Percentiles rank a stretch among this genome's conserved stretches.
These are phyloP conservation scores for Fusarium annulatum DNA, from an alignment of 2,329 filamentous ascomycete genomes.

Conservation along the genomic window DNA sequence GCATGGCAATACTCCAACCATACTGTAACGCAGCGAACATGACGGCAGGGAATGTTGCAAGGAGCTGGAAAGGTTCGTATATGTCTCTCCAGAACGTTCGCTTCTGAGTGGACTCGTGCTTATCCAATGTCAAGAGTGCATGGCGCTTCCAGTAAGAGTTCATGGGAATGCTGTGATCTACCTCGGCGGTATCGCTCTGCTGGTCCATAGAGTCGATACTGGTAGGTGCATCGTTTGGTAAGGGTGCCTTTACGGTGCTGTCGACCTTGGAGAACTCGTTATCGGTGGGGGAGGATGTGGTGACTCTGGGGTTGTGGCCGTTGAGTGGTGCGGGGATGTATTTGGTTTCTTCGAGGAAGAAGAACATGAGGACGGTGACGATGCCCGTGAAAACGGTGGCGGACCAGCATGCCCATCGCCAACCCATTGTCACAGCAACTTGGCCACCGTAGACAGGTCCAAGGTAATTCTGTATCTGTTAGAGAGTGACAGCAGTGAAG, in stretches of 20 bases:
- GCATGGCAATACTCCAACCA: constrained; percentile 33
- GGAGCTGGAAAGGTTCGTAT: constrained; percentile 22
- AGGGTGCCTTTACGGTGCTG: neutral
- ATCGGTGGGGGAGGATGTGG: rapidly evolving
- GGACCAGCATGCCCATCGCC: constrained; percentile 55
- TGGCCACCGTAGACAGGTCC: constrained; percentile 31
- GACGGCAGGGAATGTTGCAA: constrained; percentile 3
- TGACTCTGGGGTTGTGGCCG: neutral
- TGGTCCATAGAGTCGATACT: neutral
- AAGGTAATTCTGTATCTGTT: constrained; percentile 17
- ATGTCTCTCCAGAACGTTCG: constrained; percentile 11
- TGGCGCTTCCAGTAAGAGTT: constrained; percentile 22
- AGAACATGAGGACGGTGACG: constrained; percentile 32
- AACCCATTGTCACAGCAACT: constrained; percentile 33
- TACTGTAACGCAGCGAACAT: constrained; percentile 15
- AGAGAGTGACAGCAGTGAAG: rapidly evolving
- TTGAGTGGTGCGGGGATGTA: neutral
- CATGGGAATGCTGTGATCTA: constrained; percentile 18
- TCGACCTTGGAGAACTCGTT: neutral
- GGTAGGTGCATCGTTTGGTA: neutral
- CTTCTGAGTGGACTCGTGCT: neutral
- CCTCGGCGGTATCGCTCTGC: neutral
- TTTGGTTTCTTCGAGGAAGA: constrained; percentile 51
- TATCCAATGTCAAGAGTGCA: constrained; percentile 12
- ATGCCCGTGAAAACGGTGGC: constrained; percentile 36